phyloP scores from a whole-genome alignment of 441 rosid genomes.

The Monsonia emarginata region DNA sequence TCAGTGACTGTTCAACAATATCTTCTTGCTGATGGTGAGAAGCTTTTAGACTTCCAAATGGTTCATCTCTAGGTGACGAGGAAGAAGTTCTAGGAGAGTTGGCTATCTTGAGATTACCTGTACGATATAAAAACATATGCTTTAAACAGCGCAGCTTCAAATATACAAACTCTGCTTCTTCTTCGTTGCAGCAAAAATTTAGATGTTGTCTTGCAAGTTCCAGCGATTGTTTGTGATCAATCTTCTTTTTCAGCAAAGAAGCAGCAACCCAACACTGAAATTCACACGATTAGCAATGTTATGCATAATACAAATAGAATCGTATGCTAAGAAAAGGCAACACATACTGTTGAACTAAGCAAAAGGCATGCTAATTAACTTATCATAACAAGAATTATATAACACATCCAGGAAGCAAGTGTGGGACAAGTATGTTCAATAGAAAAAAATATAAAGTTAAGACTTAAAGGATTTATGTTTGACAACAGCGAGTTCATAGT shows the following conservation, averaged over 20 bases:
- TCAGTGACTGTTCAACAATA: slow-evolving; percentile 19
- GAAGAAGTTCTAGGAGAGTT: slow-evolving; percentile 29
- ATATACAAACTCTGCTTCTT: slow-evolving; percentile 50
- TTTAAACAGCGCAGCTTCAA: slow-evolving; percentile 48
- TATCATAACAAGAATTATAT: background rate
- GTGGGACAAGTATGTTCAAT: background rate
- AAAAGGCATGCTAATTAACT: background rate
- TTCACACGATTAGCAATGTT: slow-evolving; percentile 9
- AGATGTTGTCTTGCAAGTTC: slow-evolving; percentile 52
- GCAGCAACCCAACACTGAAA: slow-evolving; percentile 79
- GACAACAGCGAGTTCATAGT: background rate
- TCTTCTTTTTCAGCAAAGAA: slow-evolving; percentile 52
- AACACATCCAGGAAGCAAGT: background rate
- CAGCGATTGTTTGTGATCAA: slow-evolving; percentile 56
- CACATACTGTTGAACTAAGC: background rate
- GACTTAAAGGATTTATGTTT: too few species aligned
- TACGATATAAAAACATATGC: slow-evolving; percentile 38
- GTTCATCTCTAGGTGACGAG: slow-evolving; percentile 17
- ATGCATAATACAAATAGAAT: background rate
- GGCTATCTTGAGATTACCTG: slow-evolving; percentile 23
- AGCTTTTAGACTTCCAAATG: slow-evolving; percentile 12
- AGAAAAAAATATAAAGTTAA: background rate
- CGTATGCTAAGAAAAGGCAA: background rate
- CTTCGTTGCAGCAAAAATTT: slow-evolving; percentile 51
- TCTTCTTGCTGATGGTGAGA: slow-evolving; percentile 22